These are phyloP conservation scores for Podaxis mareebaensis DNA, from an alignment of 768 basidiomycete genomes.

Conservation along the genomic window DNA sequence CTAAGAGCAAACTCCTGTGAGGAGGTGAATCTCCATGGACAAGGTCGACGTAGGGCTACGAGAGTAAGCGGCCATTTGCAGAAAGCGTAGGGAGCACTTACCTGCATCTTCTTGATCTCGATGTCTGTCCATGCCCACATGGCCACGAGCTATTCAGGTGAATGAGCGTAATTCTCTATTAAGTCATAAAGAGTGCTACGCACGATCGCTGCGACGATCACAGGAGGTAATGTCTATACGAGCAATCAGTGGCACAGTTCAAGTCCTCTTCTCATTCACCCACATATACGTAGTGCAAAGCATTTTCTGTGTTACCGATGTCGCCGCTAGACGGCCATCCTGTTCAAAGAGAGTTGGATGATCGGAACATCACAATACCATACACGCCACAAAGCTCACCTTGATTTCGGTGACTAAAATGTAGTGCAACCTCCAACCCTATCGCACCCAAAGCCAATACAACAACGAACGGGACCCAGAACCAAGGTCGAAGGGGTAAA, in stretches of 20 bases:
- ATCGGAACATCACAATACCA: neutral
- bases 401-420: constrained; percentile 45
- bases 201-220: constrained; percentile 47
- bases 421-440: constrained; percentile 46
- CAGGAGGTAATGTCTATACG: constrained; percentile 51
- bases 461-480: constrained; percentile 43
- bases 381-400: constrained; percentile 27
- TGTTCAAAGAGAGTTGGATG: constrained; percentile 19
- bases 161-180: neutral
- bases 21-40: constrained; percentile 56
- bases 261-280: constrained; percentile 20
- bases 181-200: constrained; percentile 17
- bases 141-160: constrained; percentile 37
- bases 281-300: constrained; percentile 58
- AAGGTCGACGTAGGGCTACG: constrained; percentile 57
- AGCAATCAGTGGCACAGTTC: neutral
- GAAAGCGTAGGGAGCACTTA: constrained; percentile 18
- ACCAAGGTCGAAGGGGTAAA: constrained; percentile 44
- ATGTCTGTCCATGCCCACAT: constrained; percentile 60
- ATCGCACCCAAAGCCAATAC: constrained; percentile 40
- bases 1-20: constrained; percentile 50
- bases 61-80: neutral
- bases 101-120: constrained; percentile 60
- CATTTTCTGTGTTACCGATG: constrained; percentile 30
- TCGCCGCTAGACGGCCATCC: constrained; percentile 44